Conservation (phyloP, 352 stramenopile species). For the Globisporangium polare region DNA sequence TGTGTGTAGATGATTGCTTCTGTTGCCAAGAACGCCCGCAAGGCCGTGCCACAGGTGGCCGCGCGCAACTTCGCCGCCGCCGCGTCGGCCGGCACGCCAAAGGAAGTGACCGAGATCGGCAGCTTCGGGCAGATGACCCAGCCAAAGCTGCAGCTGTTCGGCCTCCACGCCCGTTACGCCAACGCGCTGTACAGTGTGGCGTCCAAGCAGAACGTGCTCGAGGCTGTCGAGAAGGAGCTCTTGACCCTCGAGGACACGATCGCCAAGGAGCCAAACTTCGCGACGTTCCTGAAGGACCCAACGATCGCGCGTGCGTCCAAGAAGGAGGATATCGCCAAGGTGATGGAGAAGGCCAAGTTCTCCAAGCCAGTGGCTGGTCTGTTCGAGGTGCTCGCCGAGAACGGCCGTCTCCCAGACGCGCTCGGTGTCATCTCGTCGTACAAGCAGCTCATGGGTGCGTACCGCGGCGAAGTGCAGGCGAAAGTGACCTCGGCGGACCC, state of each 20-base stretch:
- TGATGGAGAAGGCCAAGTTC: slow-evolving; percentile 90
- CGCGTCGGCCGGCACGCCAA: slow-evolving; percentile 22
- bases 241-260: slow-evolving; percentile 85
- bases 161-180: slow-evolving; percentile 94
- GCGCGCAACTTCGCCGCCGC: slow-evolving; percentile 35
- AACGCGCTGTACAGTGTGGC: slow-evolving; percentile 97
- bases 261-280: slow-evolving; percentile 87
- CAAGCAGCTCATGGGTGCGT: slow-evolving; percentile 94
- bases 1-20: slow-evolving; percentile 55
- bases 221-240: slow-evolving; percentile 85
- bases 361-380: slow-evolving; percentile 93
- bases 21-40: slow-evolving; percentile 66
- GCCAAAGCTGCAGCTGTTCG: slow-evolving; percentile 94
- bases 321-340: slow-evolving; percentile 90
- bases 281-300: slow-evolving; percentile 94
- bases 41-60: slow-evolving; percentile 31
- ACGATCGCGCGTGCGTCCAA: slow-evolving; percentile 94
- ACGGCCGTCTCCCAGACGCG: slow-evolving; percentile 90
- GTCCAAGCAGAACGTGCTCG: slow-evolving; percentile 81
- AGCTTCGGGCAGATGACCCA: slow-evolving; percentile 80
- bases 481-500: slow-evolving; percentile 96
- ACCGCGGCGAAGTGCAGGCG: slow-evolving; percentile 93
- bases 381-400: slow-evolving; percentile 95
- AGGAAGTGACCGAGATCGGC: slow-evolving; percentile 63
- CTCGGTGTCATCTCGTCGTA: slow-evolving; percentile 88